These are phyloP conservation scores for Kodamaea hsintzibuensis DNA, from an alignment of 805 yeast species.

Conservation along the genomic window DNA sequence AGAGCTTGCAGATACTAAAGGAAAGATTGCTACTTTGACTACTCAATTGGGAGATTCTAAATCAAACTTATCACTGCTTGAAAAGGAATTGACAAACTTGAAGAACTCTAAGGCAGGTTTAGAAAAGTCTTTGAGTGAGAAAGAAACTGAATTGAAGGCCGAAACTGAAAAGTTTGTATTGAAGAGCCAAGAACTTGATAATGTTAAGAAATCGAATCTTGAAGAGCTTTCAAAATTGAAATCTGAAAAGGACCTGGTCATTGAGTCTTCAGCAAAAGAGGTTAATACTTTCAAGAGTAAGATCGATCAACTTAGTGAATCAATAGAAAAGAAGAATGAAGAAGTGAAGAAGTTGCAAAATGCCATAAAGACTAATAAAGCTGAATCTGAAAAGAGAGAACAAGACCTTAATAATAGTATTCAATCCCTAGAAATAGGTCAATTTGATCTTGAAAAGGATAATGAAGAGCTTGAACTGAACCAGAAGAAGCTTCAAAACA, in stretches of 20 bases:
- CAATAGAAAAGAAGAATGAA: background rate
- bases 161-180: slow-evolving; percentile 4
- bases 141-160: background rate
- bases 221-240: background rate
- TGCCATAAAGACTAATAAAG: background rate
- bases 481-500: background rate
- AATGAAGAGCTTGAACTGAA: background rate
- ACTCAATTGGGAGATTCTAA: background rate
- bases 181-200: slow-evolving; percentile 3
- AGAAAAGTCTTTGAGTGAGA: background rate
- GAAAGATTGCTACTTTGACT: background rate
- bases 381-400: slow-evolving; percentile 4
- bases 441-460: background rate
- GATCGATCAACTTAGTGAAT: background rate
- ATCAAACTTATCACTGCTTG: background rate
- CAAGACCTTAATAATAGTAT: background rate
- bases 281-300: background rate
- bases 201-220: background rate
- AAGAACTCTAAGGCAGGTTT: background rate
- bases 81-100: background rate
- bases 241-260: slow-evolving; percentile 2
- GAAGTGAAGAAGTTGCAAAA: background rate
- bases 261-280: background rate
- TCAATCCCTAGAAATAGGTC: background rate
- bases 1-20: background rate